A percentile compares a stretch with the other conserved stretches of the same genome.
Conservation (phyloP, 352 stramenopile genomes). For the Globisporangium emineosum region DNA sequence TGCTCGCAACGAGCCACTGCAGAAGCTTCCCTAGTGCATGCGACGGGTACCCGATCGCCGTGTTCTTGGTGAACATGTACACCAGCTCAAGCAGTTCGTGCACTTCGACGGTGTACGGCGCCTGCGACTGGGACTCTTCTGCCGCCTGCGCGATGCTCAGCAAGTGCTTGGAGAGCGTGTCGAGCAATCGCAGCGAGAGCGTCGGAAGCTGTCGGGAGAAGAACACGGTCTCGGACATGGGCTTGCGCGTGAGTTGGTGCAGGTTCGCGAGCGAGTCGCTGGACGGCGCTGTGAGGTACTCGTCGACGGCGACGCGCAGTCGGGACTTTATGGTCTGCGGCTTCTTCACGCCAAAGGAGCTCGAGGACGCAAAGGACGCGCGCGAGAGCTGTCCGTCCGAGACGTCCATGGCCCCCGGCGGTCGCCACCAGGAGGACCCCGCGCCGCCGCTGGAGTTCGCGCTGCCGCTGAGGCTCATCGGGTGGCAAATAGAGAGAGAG, state of each 20-base stretch:
- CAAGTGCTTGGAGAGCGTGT: conserved; percentile 55
- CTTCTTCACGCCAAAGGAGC: conserved; percentile 16
- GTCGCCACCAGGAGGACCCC: conserved; percentile 37
- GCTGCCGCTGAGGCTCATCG: conserved; percentile 16
- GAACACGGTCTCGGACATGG: conserved; percentile 32
- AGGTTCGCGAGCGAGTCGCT: conserved; percentile 31
- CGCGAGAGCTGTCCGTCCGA: conserved; percentile 38
- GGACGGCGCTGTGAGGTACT: conserved; percentile 38
- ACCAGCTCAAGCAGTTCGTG: conserved; percentile 50
- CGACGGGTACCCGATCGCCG: conserved; percentile 66
- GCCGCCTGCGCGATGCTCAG: conserved; percentile 22
- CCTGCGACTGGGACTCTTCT: conserved; percentile 24
- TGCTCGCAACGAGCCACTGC: conserved; percentile 52
- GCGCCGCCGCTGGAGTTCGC: conserved; percentile 11
- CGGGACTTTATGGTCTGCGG: conserved; percentile 20
- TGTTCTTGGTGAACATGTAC: conserved; percentile 50
- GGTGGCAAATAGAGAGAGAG: conserved; percentile 1
- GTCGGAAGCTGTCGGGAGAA: conserved; percentile 44
- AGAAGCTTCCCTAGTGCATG: conserved; percentile 65
- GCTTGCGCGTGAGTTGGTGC: conserved; percentile 41
- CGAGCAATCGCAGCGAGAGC: conserved; percentile 51
- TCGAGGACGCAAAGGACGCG: conserved; percentile 30
- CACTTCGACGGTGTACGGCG: conserved; percentile 8
- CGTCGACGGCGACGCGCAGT: conserved; percentile 31
- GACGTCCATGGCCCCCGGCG: conserved; percentile 36